Base-by-base conservation (phyloP, 1,284 basidiomycete species). In the Cystobasidium pallidum region DNA sequence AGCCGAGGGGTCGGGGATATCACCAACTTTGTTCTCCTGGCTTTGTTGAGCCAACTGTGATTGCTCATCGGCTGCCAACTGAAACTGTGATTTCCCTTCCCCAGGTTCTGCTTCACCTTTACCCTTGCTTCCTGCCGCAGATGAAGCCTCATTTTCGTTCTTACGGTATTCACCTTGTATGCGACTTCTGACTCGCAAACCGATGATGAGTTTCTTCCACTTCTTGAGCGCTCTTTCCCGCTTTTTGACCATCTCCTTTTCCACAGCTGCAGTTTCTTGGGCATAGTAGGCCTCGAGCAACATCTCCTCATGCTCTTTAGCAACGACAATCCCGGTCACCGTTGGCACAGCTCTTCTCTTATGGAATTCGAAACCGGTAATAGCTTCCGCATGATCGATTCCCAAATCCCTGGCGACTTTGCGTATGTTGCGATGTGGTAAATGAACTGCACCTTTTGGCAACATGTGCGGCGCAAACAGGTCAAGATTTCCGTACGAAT, bases 401-500 rank as follows among this genome's bases (percentile, higher is more conserved):
- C 88, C 90, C 11, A 99, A 84, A 80, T 88, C 88, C 78, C 88
- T 89, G 2, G 94, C 94, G 73, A 96, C 86, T 82, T 96, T 98
- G 6, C 89, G 89, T 21, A 88, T 87, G 24, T 91, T 90, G 80
- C 92, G 94, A 82, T 88, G 93, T 21, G 93, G 91, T 41, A 99
- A 83, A 82, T 98, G 92, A 0, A 85, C 89, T 2, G 88, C 92
- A 17, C 95, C 95, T 64, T 82, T 83, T 0, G 96, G 96, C 28
- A 99, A 85, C 95, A 99, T 99, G 1, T 90, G 89, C 28, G 92
- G 90, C 4, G 91, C 91, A 80, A 96, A 99, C 32, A 99, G 83
- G 82, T 99, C 95, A 75, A 99, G 91, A 80, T 98, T 98, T 24
- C 96, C 96, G 80, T 96, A 99, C 74, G 89, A 87, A 78, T 99